Percentiles rank a stretch among this genome's conserved stretches.
Evolutionary conservation across 2,329 filamentous ascomycete species (phyloP).

Genomic region (Acarospora socialis): DNA sequence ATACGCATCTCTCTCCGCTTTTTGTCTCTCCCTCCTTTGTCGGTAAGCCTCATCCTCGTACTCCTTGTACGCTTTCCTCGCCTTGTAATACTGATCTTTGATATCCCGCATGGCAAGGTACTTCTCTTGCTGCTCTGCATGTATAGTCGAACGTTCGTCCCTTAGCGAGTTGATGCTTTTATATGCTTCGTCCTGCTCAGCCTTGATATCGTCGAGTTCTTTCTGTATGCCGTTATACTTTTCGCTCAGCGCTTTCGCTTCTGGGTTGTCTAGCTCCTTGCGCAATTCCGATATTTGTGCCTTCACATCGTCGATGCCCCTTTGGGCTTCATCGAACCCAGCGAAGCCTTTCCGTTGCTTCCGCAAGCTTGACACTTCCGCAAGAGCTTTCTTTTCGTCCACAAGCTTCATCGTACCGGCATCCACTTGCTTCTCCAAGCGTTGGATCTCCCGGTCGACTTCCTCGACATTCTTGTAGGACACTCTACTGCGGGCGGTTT

Average conservation of each 20-base stretch:
- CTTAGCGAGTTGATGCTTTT: conserved; percentile 74
- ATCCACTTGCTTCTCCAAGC: conserved; percentile 74
- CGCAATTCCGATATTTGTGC: conserved; percentile 77
- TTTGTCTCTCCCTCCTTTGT: conserved; percentile 60
- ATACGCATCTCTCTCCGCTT: conserved; percentile 55
- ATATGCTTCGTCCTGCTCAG: conserved; percentile 79
- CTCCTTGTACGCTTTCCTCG: conserved; percentile 66
- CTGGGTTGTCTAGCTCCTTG: conserved; percentile 81
- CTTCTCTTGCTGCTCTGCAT: conserved; percentile 76
- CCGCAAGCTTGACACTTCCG: conserved; percentile 66
- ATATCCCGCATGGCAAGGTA: conserved; percentile 67
- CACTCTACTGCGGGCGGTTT: conserved; percentile 65
- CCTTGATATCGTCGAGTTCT: conserved; percentile 81
- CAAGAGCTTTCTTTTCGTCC: conserved; percentile 87
- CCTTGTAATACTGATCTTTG: conserved; percentile 77
- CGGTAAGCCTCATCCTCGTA: conserved; percentile 75
- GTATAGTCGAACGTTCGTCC: conserved; percentile 72
- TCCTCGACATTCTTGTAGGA: conserved; percentile 80
- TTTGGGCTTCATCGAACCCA: conserved; percentile 70
- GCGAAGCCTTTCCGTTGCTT: conserved; percentile 88
- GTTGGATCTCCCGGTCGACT: conserved; percentile 66
- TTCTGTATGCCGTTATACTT: conserved; percentile 72
- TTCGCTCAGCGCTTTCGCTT: conserved; percentile 75
- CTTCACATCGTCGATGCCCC: conserved; percentile 77
- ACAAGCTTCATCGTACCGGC: conserved; percentile 86